Conservation (phyloP, 805 yeast species). For the Kodamaea laetipori region DNA sequence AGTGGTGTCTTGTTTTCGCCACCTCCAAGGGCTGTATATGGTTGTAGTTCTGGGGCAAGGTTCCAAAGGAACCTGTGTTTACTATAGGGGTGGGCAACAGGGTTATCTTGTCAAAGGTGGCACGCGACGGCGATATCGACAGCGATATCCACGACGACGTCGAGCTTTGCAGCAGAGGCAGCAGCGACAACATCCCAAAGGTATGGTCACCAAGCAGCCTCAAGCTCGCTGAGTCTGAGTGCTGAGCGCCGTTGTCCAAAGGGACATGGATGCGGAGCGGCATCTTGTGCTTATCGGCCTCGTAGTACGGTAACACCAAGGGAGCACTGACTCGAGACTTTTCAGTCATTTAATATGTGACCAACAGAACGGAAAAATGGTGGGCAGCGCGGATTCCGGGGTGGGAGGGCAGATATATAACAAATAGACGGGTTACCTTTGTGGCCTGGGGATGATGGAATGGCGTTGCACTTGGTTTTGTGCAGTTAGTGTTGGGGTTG, state of each 20-base stretch:
- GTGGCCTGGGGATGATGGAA: conserved; percentile 1
- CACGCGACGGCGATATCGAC: conserved; percentile 13
- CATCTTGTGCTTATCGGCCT: conserved; percentile 7
- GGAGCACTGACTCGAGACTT: conserved; percentile 2
- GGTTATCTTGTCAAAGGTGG: conserved; percentile 35
- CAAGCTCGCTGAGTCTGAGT: neutral
- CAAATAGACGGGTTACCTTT: neutral
- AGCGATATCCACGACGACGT: conserved; percentile 4
- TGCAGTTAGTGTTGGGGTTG: neutral
- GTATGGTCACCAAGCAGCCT: neutral
- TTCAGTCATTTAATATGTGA: neutral
- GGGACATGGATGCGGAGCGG: conserved; percentile 9
- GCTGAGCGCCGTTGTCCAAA: neutral
- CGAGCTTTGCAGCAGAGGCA: conserved; percentile 8
- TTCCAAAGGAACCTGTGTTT: conserved; percentile 7
- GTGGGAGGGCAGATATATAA: conserved; percentile 1
- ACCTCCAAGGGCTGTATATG: conserved; percentile 7
- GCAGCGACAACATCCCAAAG: conserved; percentile 1
- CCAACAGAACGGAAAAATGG: neutral
- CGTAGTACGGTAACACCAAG: conserved; percentile 6
- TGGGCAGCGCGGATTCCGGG: neutral
- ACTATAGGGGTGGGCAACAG: conserved; percentile 50
- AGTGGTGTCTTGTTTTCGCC: conserved; percentile 10
- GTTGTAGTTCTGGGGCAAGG: conserved; percentile 7
- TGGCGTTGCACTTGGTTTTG: conserved; percentile 2